Percentiles rank a stretch among this genome's conserved stretches.
phyloP scores from a whole-genome alignment of 2,329 filamentous ascomycete genomes.

The Colletotrichum sp. region DNA sequence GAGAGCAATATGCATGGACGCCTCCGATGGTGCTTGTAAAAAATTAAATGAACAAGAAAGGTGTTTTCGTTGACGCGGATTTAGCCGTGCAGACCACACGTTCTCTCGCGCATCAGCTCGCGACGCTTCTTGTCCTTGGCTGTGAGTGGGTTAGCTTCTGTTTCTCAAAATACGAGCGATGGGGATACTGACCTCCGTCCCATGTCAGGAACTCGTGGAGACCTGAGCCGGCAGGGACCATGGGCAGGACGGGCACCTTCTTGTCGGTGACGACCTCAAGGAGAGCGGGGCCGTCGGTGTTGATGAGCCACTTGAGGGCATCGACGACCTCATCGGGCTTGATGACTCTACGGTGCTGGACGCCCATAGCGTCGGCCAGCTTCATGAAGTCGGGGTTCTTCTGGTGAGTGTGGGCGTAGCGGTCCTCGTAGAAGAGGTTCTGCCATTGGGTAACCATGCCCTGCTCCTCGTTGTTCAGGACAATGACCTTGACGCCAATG shows the following conservation, averaged over 20 bases:
- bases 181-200: constrained; percentile 68
- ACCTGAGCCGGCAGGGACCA: constrained; percentile 88
- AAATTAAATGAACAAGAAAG: constrained; percentile 16
- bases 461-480: constrained; percentile 97
- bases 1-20: constrained; percentile 20
- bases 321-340: constrained; percentile 81
- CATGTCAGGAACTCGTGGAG: constrained; percentile 94
- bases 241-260: constrained; percentile 94
- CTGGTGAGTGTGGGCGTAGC: constrained; percentile 92
- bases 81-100: constrained; percentile 44
- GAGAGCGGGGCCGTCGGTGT: constrained; percentile 88
- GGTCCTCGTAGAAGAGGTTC: constrained; percentile 94
- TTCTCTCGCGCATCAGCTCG: constrained; percentile 70
- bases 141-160: constrained; percentile 42
- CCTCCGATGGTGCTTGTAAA: constrained; percentile 6
- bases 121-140: constrained; percentile 72
- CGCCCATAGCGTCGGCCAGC: constrained; percentile 87
- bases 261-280: constrained; percentile 92
- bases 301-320: constrained; percentile 85
- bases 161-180: background rate
- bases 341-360: constrained; percentile 74
- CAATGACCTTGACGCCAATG: constrained; percentile 93
- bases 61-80: background rate
- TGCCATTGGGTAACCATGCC: constrained; percentile 99
- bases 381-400: constrained; percentile 96